A percentile compares a stretch with the other conserved stretches of the same genome.
Conservation (phyloP, 177 flowering plant species). For the Telopea speciosissima region DNA sequence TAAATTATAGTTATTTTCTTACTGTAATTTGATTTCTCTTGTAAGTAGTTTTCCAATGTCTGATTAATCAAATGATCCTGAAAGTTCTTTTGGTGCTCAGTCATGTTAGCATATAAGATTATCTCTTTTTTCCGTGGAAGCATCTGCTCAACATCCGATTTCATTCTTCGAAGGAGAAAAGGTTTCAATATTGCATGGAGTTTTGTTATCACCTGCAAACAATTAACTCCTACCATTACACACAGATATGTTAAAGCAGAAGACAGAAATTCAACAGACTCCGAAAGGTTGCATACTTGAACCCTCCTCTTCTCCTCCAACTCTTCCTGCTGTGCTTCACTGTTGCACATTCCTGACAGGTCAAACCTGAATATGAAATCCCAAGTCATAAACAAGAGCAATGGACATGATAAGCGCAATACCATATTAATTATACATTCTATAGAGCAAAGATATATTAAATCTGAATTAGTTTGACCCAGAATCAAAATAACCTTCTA, state of each 20-base stretch:
- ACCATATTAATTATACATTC: too few relatives aligned
- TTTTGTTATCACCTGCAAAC: conserved; percentile 73
- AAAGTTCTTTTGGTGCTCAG: conserved; percentile 78
- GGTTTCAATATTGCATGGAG: conserved; percentile 94
- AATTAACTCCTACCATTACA: conserved; percentile 7
- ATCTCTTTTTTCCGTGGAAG: conserved; percentile 95
- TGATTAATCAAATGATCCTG: conserved; percentile 75
- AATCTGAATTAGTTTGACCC: too few relatives aligned
- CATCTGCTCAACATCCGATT: conserved; percentile 79
- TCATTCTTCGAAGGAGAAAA: conserved; percentile 87
- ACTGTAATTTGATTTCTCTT: conserved; percentile 40
- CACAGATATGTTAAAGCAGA: neutral
- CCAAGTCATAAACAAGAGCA: neutral
- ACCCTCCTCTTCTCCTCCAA: conserved; percentile 70
- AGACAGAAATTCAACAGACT: neutral
- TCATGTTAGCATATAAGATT: conserved; percentile 81
- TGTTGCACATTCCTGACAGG: conserved; percentile 61
- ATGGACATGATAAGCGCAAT: neutral
- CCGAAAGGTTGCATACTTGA: conserved; percentile 38
- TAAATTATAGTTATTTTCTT: conserved; percentile 13
- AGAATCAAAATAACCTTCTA: too few relatives aligned
- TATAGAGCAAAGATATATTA: too few relatives aligned
- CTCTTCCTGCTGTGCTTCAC: conserved; percentile 55
- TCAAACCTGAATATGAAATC: conserved; percentile 67
- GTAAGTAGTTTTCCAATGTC: conserved; percentile 56